Evolutionary conservation across 23 red algal genomes (phyloP).

Genomic region (Cyanidium caldarium): DNA sequence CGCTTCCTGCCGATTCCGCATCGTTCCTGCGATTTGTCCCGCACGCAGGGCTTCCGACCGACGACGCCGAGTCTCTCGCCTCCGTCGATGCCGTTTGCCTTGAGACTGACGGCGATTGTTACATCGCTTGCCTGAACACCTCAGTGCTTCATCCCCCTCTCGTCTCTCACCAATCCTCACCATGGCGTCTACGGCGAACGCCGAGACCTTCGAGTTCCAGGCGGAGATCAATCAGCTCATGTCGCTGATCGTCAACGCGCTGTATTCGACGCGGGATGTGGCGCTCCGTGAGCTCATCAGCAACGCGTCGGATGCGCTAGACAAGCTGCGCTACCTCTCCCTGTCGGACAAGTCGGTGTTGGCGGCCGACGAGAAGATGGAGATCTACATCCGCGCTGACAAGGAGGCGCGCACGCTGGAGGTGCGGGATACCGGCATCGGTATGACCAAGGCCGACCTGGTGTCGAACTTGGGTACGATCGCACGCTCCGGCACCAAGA

Average conservation of each 20-base stretch:
- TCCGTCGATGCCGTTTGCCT: too few relatives aligned
- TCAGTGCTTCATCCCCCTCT: too few relatives aligned
- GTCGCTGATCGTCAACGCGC: conserved; percentile 94
- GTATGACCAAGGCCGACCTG: conserved; percentile 94
- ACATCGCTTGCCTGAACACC: too few relatives aligned
- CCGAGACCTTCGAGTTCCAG: conserved; percentile 95
- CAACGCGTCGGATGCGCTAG: conserved; percentile 93
- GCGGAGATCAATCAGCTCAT: conserved; percentile 99
- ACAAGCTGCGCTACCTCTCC: conserved; percentile 88
- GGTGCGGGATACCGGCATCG: conserved; percentile 78
- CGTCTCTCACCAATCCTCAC: too few relatives aligned
- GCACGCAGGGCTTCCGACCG: too few relatives aligned
- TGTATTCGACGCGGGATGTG: conserved; percentile 93
- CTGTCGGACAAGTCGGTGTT: conserved; percentile 76
- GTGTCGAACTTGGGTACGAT: conserved; percentile 97
- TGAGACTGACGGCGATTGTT: too few relatives aligned
- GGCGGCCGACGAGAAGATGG: conserved; percentile 62
- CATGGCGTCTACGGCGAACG: not conserved
- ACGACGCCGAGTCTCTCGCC: too few relatives aligned
- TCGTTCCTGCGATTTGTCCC: too few relatives aligned
- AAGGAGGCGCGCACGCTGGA: conserved; percentile 77
- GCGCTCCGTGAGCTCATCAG: conserved; percentile 91
- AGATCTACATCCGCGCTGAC: conserved; percentile 78
- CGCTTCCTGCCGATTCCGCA: too few relatives aligned
- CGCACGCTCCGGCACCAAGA: conserved; percentile 92